phyloP scores from a whole-genome alignment of 768 basidiomycete genomes.

The Tulasnella sp. region DNA sequence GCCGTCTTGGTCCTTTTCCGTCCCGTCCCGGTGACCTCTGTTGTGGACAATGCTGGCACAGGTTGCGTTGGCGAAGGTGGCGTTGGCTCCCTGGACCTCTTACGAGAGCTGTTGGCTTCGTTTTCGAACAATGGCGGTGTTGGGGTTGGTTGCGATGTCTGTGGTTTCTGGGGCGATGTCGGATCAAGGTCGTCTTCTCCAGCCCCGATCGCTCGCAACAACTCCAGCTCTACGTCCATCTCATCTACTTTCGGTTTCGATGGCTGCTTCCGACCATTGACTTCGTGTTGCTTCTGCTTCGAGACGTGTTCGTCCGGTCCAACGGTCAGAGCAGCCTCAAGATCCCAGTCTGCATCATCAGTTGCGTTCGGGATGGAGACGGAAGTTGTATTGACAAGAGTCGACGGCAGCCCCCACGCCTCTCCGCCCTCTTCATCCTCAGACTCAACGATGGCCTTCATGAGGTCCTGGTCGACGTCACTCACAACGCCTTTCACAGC shows the following conservation, averaged over 20 bases:
- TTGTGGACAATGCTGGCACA: not conserved
- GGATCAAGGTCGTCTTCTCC: conserved; percentile 2
- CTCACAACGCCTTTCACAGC: not conserved
- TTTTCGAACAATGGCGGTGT: not conserved
- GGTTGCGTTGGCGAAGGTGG: not conserved
- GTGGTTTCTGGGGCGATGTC: not conserved
- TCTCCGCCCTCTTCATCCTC: conserved; percentile 4
- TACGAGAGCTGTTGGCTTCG: not conserved
- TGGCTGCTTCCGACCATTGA: conserved; percentile 29
- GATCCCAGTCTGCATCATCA: conserved; percentile 14
- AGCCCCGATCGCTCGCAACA: conserved; percentile 6
- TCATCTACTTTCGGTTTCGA: conserved; percentile 26
- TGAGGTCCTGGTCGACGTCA: conserved; percentile 7
- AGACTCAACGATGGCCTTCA: conserved; percentile 8
- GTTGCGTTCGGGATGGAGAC: conserved; percentile 27
- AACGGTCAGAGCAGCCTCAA: conserved; percentile 15
- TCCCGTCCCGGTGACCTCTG: conserved; percentile 5
- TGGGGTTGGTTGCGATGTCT: not conserved
- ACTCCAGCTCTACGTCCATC: conserved; percentile 9
- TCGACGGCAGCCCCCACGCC: not conserved
- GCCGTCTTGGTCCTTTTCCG: conserved; percentile 13
- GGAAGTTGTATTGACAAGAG: not conserved
- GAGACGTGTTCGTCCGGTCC: not conserved
- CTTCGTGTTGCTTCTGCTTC: not conserved
- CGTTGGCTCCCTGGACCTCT: not conserved